Conservation (phyloP, 2,329 filamentous ascomycete species). For the Beauveria rudraprayagi region DNA sequence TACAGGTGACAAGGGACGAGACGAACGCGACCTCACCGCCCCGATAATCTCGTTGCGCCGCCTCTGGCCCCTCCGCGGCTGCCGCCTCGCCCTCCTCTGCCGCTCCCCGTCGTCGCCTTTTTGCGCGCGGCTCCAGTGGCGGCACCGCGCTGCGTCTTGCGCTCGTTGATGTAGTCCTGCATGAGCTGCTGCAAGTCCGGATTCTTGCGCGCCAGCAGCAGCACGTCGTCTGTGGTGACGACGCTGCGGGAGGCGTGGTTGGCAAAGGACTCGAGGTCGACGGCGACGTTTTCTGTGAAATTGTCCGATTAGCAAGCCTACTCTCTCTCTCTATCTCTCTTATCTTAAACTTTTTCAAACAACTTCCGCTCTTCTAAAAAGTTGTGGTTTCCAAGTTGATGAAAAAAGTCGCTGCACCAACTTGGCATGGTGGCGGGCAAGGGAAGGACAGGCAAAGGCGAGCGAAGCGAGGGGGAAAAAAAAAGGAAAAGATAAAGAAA, state of each 20-base stretch:
- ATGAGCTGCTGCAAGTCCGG: conserved; percentile 74
- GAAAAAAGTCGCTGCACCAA: too few species aligned
- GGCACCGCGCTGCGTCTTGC: conserved; percentile 34
- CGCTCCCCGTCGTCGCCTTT: conserved; percentile 18
- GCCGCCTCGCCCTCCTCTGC: conserved; percentile 10
- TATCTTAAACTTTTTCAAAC: too few species aligned
- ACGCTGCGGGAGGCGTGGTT: conserved; percentile 75
- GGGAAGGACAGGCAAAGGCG: not conserved
- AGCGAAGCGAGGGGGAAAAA: not conserved
- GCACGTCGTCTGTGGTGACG: conserved; percentile 77
- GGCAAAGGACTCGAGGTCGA: conserved; percentile 48
- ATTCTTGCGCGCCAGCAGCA: conserved; percentile 80
- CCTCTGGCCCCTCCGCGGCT: conserved; percentile 18
- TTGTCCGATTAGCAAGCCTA: not conserved
- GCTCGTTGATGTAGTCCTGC: conserved; percentile 56
- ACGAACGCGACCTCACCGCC: not conserved
- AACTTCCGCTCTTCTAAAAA: too few species aligned
- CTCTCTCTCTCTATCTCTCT: too few species aligned
- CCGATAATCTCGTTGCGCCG: conserved; percentile 16
- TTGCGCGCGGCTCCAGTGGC: not conserved
- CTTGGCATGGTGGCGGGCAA: not conserved
- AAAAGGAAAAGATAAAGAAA: not conserved
- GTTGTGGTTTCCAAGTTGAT: not conserved
- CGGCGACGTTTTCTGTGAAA: conserved; percentile 43
- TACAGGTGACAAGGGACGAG: not conserved